phyloP scores from a whole-genome alignment of 371 early-diverging fungal species.

The Blakeslea trispora region DNA sequence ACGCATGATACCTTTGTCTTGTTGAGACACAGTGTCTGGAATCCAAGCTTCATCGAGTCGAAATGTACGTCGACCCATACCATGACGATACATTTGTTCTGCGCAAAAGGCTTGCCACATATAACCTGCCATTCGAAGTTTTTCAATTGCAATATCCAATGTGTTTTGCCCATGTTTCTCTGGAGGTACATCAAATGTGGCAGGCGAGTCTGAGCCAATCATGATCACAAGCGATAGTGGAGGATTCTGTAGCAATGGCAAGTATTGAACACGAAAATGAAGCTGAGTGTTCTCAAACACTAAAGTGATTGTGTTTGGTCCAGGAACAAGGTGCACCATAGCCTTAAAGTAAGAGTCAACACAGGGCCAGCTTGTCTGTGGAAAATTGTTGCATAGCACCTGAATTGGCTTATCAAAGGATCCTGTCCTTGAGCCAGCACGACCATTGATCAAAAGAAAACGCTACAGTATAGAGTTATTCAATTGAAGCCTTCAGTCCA shows the following conservation, averaged over 20 bases:
- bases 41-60: constrained; percentile 61
- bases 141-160: constrained; percentile 51
- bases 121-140: constrained; percentile 65
- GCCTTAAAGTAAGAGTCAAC: constrained; percentile 64
- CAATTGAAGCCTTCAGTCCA: no score
- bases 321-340: constrained; percentile 62
- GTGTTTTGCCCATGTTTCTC: constrained; percentile 49
- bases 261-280: constrained; percentile 47
- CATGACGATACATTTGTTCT: constrained; percentile 69
- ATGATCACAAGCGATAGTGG: constrained; percentile 61
- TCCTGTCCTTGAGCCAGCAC: constrained; percentile 37
- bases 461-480: no score
- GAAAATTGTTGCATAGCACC: constrained; percentile 52
- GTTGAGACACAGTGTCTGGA: constrained; percentile 50
- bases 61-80: constrained; percentile 61
- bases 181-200: constrained; percentile 62
- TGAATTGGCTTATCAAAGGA: constrained; percentile 37
- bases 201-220: constrained; percentile 59
- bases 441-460: constrained; percentile 59
- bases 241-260: constrained; percentile 58
- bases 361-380: constrained; percentile 54
- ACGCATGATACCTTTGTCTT: constrained; percentile 33
- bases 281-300: constrained; percentile 25
- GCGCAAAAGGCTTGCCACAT: constrained; percentile 76
- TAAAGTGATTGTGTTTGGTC: constrained; percentile 54